Conservation (phyloP, 805 yeast genomes). For the Cyberlindnera mycetangii region DNA sequence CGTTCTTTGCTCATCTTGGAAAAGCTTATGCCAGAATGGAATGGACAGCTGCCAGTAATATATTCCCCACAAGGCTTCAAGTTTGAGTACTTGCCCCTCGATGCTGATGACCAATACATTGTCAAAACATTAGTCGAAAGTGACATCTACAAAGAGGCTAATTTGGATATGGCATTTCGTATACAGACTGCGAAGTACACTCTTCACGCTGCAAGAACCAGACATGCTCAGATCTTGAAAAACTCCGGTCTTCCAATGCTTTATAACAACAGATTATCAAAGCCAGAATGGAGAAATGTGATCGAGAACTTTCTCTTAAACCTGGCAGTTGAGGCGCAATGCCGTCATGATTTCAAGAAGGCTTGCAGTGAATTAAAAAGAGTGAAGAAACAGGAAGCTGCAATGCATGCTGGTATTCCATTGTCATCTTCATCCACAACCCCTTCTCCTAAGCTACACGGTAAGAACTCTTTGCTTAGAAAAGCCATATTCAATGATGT, state of each 20-base stretch:
- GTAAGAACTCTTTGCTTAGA: slow-evolving; percentile 26
- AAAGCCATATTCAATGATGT: slow-evolving; percentile 33
- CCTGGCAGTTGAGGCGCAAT: slow-evolving; percentile 68
- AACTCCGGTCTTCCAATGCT: slow-evolving; percentile 18
- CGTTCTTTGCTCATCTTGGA: slow-evolving; percentile 57
- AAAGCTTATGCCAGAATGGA: slow-evolving; percentile 52
- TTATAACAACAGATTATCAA: slow-evolving; percentile 33
- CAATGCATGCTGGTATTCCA: neutral
- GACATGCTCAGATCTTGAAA: slow-evolving; percentile 40
- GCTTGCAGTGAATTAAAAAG: slow-evolving; percentile 46
- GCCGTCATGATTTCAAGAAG: slow-evolving; percentile 60
- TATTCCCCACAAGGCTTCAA: slow-evolving; percentile 36
- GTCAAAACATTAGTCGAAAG: slow-evolving; percentile 48
- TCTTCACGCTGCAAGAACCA: slow-evolving; percentile 50
- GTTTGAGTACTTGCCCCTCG: slow-evolving; percentile 50
- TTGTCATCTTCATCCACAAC: neutral
- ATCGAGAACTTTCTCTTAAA: slow-evolving; percentile 66
- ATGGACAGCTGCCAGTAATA: slow-evolving; percentile 45
- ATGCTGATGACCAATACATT: slow-evolving; percentile 50
- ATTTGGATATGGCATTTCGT: slow-evolving; percentile 51
- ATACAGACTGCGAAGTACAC: slow-evolving; percentile 61
- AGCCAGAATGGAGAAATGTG: slow-evolving; percentile 70
- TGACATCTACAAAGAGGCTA: slow-evolving; percentile 65
- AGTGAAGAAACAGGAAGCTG: slow-evolving; percentile 32
- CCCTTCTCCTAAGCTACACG: slow-evolving; percentile 5